These are phyloP conservation scores for Dalbergia oliveri DNA, from an alignment of 306 rosid genomes.

Conservation along the genomic window DNA sequence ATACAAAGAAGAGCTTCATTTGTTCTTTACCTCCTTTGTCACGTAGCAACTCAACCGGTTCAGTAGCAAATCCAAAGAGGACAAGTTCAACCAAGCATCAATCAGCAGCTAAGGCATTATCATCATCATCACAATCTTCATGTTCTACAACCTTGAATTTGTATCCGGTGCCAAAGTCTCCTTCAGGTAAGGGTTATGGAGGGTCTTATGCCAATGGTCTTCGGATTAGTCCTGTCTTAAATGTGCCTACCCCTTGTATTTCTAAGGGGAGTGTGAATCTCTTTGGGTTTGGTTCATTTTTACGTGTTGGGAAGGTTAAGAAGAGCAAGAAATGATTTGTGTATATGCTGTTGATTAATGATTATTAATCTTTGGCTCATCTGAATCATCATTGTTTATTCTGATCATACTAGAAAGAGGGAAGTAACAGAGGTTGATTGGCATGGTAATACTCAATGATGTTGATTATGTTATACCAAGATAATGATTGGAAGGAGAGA, in stretches of 20 bases:
- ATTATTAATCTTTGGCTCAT: slow-evolving; percentile 6
- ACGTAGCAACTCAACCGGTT: slow-evolving; percentile 81
- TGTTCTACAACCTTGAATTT: slow-evolving; percentile 40
- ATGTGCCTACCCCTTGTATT: slow-evolving; percentile 78
- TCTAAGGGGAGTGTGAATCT: slow-evolving; percentile 67
- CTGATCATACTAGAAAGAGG: not conserved
- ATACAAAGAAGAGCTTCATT: slow-evolving; percentile 56
- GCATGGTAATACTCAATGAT: not conserved
- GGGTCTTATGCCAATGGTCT: slow-evolving; percentile 60
- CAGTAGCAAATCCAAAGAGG: slow-evolving; percentile 58
- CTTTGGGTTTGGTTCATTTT: slow-evolving; percentile 70
- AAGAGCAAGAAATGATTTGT: slow-evolving; percentile 62
- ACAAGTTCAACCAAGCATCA: slow-evolving; percentile 50
- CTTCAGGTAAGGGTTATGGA: slow-evolving; percentile 62
- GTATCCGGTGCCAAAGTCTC: slow-evolving; percentile 58
- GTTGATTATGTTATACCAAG: slow-evolving; percentile 27
- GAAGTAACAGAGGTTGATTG: not conserved
- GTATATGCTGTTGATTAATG: slow-evolving; percentile 21
- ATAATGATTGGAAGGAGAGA: slow-evolving; percentile 13
- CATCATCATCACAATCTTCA: slow-evolving; percentile 40
- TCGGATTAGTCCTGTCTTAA: slow-evolving; percentile 70
- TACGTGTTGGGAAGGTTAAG: slow-evolving; percentile 65
- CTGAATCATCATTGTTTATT: slow-evolving; percentile 4
- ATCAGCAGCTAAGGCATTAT: slow-evolving; percentile 44
- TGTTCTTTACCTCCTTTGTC: slow-evolving; percentile 63